A percentile compares a stretch with the other conserved stretches of the same genome.
Evolutionary conservation across 2,329 filamentous ascomycete species (phyloP).

Genomic region (Aspergillus sp.): DNA sequence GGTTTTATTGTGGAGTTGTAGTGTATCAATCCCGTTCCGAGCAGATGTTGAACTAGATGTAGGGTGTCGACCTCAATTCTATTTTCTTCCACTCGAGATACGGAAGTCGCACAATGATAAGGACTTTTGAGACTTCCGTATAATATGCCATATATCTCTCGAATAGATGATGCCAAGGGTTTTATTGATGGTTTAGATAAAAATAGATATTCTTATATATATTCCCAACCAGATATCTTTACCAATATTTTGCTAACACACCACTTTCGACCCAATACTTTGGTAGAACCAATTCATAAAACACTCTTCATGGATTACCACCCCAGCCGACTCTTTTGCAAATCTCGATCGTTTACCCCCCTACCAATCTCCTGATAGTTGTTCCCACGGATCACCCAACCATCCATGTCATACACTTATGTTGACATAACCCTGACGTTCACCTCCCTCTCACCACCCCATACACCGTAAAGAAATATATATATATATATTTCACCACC

Average conservation of each 20-base stretch:
- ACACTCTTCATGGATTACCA: not conserved
- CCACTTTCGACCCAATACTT: not conserved
- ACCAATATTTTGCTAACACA: no score
- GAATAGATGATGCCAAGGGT: no score
- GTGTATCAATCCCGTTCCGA: not conserved
- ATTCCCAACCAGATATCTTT: no score
- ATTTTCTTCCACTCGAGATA: no score
- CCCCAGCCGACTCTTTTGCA: not conserved
- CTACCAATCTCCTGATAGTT: not conserved
- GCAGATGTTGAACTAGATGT: no score
- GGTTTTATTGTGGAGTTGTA: not conserved
- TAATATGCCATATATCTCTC: no score
- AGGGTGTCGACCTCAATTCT: no score
- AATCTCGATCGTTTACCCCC: not conserved
- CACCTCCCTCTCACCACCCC: not conserved
- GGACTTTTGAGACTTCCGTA: no score
- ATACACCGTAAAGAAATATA: not conserved
- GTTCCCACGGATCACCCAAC: not conserved
- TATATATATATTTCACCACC: not conserved
- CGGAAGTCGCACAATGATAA: no score
- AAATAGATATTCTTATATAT: not conserved
- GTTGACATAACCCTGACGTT: conserved; percentile 2
- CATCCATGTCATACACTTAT: not conserved
- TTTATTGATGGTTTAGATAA: not conserved
- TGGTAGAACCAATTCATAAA: not conserved